Evolutionary conservation across 2,329 filamentous ascomycete species (phyloP).

Genomic region (Drechslerella dactyloides): DNA sequence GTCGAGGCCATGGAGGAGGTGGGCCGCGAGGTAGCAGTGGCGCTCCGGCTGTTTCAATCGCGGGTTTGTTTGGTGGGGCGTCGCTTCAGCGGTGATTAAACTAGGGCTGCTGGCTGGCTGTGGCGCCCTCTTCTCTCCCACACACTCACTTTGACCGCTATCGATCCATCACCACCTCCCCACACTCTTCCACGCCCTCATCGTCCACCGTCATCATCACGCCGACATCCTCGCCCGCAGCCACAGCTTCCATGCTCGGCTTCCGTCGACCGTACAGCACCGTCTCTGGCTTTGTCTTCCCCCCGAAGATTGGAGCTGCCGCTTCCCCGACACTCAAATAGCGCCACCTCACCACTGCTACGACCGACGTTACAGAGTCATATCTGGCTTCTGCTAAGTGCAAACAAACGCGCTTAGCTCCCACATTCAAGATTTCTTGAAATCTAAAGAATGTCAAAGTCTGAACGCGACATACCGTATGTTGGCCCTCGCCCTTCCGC

Average conservation of each 20-base stretch:
- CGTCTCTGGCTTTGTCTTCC: constrained; percentile 55
- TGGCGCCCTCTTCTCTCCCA: constrained; percentile 4
- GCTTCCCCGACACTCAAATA: constrained; percentile 1
- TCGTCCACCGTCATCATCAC: background rate
- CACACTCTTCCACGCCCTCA: background rate
- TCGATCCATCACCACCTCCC: background rate
- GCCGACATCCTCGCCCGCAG: background rate
- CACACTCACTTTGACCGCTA: background rate
- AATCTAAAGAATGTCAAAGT: constrained; percentile 49
- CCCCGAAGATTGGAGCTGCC: constrained; percentile 20
- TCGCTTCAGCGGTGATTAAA: background rate
- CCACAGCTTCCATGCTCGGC: constrained; percentile 31
- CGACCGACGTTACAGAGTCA: constrained; percentile 11
- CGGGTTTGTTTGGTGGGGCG: background rate
- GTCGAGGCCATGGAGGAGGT: background rate
- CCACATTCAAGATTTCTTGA: constrained; percentile 39
- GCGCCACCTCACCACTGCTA: background rate
- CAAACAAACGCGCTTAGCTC: constrained; percentile 43
- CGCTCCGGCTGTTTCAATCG: background rate
- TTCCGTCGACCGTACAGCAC: constrained; percentile 13
- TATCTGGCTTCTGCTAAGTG: constrained; percentile 49
- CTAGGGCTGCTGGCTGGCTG: background rate
- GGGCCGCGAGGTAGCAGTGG: background rate
- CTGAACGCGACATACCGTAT: constrained; percentile 41
- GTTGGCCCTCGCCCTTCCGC: background rate